Conservation (phyloP, 345 rosid genomes). For the Microthlaspi erraticum region DNA sequence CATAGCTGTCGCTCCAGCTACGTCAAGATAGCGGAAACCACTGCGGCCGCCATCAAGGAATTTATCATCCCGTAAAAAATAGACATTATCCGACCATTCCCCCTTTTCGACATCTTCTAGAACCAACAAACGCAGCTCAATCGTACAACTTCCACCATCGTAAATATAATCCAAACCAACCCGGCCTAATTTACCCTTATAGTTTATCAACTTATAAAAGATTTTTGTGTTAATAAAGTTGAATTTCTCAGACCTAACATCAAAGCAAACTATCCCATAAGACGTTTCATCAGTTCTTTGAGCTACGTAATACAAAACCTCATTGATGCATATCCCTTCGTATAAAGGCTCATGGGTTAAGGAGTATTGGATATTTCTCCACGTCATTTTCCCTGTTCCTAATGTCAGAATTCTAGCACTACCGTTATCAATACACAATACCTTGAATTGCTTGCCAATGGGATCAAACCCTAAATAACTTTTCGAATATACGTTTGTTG, state of each 20-base stretch:
- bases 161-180: neutral
- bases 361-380: neutral
- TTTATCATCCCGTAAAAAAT: neutral
- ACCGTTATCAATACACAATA: neutral
- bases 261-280: neutral
- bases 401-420: neutral
- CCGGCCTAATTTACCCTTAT: slow-evolving; percentile 10
- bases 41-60: too few species aligned
- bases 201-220: neutral
- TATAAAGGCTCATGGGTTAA: accelerated
- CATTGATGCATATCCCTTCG: neutral
- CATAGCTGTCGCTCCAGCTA: neutral
- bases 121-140: neutral
- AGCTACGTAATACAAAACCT: neutral
- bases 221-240: neutral
- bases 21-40: neutral
- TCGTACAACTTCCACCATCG: neutral
- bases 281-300: neutral
- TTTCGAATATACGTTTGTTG: accelerated
- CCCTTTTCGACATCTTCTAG: neutral
- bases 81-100: neutral
- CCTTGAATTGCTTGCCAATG: neutral
- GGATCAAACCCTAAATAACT: neutral
- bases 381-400: neutral
- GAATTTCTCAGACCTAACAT: neutral